These are phyloP conservation scores for Scutellaria minor DNA, from an alignment of 257 asterid genomes.

Conservation along the genomic window DNA sequence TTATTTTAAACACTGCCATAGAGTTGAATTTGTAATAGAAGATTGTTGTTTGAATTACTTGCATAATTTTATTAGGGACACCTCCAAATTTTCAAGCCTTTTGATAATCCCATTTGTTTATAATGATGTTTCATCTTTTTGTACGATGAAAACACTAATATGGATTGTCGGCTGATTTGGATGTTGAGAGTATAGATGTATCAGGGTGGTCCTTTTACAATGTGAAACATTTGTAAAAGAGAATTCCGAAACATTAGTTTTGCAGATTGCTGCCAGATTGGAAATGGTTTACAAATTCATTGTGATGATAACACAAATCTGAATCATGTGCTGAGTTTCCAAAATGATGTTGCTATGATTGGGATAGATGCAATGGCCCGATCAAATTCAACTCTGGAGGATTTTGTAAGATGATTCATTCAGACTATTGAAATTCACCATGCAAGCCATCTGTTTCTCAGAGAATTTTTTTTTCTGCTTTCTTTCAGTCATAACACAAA, in stretches of 20 bases:
- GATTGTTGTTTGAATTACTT: background rate
- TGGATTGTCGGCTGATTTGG: no score
- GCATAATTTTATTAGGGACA: background rate
- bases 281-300: conserved; percentile 33
- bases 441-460: conserved; percentile 1
- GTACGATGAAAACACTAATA: no score
- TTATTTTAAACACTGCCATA: no score
- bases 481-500: conserved; percentile 14
- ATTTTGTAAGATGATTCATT: conserved; percentile 72
- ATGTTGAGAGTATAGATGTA: no score
- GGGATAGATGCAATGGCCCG: conserved; percentile 77
- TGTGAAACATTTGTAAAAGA: conserved; percentile 14
- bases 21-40: no score
- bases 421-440: conserved; percentile 6
- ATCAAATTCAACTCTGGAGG: conserved; percentile 92
- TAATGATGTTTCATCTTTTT: background rate
- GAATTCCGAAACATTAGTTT: conserved; percentile 30
- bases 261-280: conserved; percentile 56
- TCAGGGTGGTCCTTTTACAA: background rate
- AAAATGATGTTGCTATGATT: conserved; percentile 53
- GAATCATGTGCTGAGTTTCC: conserved; percentile 33
- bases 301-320: conserved; percentile 41
- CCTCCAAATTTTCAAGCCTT: background rate
- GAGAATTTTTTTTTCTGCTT: background rate
- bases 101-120: background rate